Evolutionary conservation across 192 early-diverging fungal genomes (phyloP), one percentile per base, ranked within the genome.

Genomic region (Entomortierella beljakovae): DNA sequence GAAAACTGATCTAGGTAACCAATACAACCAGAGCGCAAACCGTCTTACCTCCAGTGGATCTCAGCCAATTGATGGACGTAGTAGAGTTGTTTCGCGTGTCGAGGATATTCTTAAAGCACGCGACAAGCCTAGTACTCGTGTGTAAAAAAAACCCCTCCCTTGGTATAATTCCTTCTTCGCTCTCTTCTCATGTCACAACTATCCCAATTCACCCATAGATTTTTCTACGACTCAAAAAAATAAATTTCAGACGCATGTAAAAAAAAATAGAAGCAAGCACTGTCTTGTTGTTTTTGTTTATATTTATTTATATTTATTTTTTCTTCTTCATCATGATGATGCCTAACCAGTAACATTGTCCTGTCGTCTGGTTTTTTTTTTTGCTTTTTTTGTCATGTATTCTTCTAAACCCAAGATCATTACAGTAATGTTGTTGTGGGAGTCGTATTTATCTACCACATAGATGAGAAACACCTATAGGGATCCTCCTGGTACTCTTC

Each of bases 401-500:
- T 28, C 23, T 54, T 48, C 51, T 53, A 29, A 8, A 25, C 25
- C 18, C 51, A 25, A 29, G 22, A 25, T 16, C 23, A 23, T 23
- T 53, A 9, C 22, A 26, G 23, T 13, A 18, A 28, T 29, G 51
- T 53, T 53, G 22, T 18, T 43, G 28, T 29, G 6, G 51, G 9
- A 25, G 2, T 57, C 2, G n/a, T n/a, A 40, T 16, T 31, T 43
- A 20, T 25, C 37, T 28, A 79, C 67, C 67, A 79, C 67, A 79
- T 70, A 28, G 67, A 79, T 11, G 67, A 79, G 75, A 79, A 79
- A 79, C 74, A 77, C 61, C 74, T 92, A 61, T 98, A 96, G 6
- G 96, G 95, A 80, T 99, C 96, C 82, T 99, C 97, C 73, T 97
- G 93, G 76, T 94, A 94, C 85, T 99, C 97, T 81, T 98, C 96